phyloP scores from a whole-genome alignment of 2,329 filamentous ascomycete genomes.

The Leptoxyphium fumago region DNA sequence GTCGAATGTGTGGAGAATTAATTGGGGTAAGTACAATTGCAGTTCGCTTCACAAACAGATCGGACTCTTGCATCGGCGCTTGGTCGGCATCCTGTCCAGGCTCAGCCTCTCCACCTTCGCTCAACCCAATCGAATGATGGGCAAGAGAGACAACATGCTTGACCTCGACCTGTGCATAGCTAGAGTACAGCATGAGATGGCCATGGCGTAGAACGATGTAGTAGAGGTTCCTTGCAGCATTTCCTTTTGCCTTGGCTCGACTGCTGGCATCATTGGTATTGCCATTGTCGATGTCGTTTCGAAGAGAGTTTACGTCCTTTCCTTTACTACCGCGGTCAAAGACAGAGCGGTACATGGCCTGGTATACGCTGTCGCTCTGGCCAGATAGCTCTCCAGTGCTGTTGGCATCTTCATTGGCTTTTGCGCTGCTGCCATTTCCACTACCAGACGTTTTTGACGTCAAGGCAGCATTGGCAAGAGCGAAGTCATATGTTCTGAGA shows the following conservation, averaged over 20 bases:
- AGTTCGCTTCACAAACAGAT: slow-evolving; percentile 78
- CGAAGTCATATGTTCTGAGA: slow-evolving; percentile 17
- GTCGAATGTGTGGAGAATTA: not conserved
- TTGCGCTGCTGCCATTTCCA: slow-evolving; percentile 1
- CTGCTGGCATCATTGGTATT: not conserved
- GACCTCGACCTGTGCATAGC: slow-evolving; percentile 87
- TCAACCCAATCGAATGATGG: slow-evolving; percentile 73
- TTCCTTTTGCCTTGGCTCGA: slow-evolving; percentile 1
- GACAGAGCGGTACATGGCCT: slow-evolving; percentile 93
- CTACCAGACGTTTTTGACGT: slow-evolving; percentile 9
- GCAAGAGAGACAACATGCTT: slow-evolving; percentile 88
- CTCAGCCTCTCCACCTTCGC: slow-evolving; percentile 42
- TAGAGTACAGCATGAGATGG: slow-evolving; percentile 94
- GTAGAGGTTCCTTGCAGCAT: slow-evolving; percentile 8
- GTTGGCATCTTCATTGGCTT: slow-evolving; percentile 2
- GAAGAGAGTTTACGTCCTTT: slow-evolving; percentile 18
- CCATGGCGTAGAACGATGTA: slow-evolving; percentile 52
- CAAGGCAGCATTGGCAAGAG: slow-evolving; percentile 14
- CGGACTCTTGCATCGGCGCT: slow-evolving; percentile 63
- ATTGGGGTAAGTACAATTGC: slow-evolving; percentile 19
- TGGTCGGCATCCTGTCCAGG: slow-evolving; percentile 32
- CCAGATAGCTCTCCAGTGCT: slow-evolving; percentile 3
- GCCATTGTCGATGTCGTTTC: slow-evolving; percentile 3
- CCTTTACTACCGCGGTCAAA: slow-evolving; percentile 60
- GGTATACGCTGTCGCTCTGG: slow-evolving; percentile 65